These are phyloP conservation scores for Gonapodya sp. DNA, from an alignment of 192 early-diverging fungal genomes.

Conservation along the genomic window DNA sequence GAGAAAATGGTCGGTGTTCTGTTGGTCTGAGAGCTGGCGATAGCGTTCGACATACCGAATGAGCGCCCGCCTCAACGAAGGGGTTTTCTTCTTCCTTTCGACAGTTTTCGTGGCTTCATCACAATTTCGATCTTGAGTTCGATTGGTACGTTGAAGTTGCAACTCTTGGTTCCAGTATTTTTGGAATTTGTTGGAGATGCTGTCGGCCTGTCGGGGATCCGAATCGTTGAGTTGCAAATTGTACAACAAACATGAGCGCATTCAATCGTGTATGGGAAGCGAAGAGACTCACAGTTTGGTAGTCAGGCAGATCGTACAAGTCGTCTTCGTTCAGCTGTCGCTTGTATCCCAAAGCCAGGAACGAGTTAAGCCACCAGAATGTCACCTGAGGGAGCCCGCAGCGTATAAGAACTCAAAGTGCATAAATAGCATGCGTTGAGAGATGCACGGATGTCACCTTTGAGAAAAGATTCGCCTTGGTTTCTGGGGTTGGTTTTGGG, in stretches of 20 bases:
- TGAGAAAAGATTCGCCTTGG: neutral
- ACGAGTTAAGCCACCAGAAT: conserved; percentile 49
- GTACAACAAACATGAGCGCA: neutral
- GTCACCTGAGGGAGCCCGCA: conserved; percentile 21
- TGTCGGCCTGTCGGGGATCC: neutral
- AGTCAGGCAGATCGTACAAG: conserved; percentile 37
- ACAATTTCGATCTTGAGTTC: no score
- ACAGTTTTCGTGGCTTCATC: no score
- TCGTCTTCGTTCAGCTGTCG: conserved; percentile 50
- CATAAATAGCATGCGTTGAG: no score
- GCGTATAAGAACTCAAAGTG: no score
- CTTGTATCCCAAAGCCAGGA: conserved; percentile 42
- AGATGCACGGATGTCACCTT: no score
- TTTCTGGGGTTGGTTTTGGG: neutral
- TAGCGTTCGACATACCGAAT: neutral
- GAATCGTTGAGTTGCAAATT: neutral
- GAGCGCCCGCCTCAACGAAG: neutral
- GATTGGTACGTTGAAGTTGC: neutral
- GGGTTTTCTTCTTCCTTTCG: neutral
- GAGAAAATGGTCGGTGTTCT: neutral
- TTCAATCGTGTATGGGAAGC: no score
- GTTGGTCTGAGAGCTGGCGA: neutral
- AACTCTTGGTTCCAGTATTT: neutral
- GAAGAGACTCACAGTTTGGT: conserved; percentile 32
- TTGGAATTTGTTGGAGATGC: neutral